phyloP scores from a whole-genome alignment of 345 rosid genomes.

The Xanthoceras sorbifolium region DNA sequence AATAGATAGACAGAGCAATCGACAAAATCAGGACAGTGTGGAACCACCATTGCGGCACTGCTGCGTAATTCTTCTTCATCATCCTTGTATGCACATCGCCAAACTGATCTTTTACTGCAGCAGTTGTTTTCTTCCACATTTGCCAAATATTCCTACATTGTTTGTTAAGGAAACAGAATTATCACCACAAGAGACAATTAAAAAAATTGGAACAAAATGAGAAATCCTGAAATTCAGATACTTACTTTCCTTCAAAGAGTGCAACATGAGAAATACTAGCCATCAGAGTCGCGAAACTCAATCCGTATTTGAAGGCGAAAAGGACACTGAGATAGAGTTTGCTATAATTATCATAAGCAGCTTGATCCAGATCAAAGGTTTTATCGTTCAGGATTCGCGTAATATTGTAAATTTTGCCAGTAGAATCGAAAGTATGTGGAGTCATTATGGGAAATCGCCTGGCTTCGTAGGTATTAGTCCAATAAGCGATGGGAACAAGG shows the following conservation, averaged over 20 bases:
- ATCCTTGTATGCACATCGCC: slow-evolving; percentile 65
- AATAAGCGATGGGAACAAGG: slow-evolving; percentile 56
- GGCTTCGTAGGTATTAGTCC: slow-evolving; percentile 49
- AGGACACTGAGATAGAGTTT: slow-evolving; percentile 61
- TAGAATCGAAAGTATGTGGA: slow-evolving; percentile 42
- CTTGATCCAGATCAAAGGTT: slow-evolving; percentile 42
- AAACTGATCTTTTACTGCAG: slow-evolving; percentile 32
- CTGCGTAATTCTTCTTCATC: slow-evolving; percentile 61
- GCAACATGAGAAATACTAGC: slow-evolving; percentile 69
- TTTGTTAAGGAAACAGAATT: background rate
- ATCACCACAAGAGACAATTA: background rate
- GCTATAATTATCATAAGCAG: slow-evolving; percentile 54
- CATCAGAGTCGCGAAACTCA: slow-evolving; percentile 53
- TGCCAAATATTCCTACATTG: slow-evolving; percentile 41
- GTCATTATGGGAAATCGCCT: slow-evolving; percentile 59
- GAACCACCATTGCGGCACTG: slow-evolving; percentile 64
- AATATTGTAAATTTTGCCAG: slow-evolving; percentile 52
- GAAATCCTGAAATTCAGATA: background rate
- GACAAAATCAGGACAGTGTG: slow-evolving; percentile 23
- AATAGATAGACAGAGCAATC: slow-evolving; percentile 36
- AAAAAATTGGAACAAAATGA: background rate
- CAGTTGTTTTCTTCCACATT: slow-evolving; percentile 34
- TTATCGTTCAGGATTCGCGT: slow-evolving; percentile 47
- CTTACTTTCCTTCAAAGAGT: slow-evolving; percentile 61
- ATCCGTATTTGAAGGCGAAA: slow-evolving; percentile 65